phyloP scores from a whole-genome alignment of 2,329 filamentous ascomycete genomes.

The Hypoxylon sp. region DNA sequence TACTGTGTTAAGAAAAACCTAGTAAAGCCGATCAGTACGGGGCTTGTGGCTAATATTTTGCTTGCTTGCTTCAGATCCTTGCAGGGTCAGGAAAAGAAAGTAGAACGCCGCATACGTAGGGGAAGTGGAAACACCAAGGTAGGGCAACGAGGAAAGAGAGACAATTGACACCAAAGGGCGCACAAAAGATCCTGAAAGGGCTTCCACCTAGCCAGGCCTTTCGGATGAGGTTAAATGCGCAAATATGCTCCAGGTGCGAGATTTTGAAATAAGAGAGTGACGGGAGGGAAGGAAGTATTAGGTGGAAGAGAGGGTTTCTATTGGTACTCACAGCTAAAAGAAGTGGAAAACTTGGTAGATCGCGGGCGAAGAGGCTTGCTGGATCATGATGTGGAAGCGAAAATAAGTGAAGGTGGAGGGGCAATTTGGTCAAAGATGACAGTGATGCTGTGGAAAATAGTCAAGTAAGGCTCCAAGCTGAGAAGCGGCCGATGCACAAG shows the following conservation, averaged over 20 bases:
- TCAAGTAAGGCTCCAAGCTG: slow-evolving; percentile 7
- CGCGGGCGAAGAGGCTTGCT: slow-evolving; percentile 37
- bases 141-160: not conserved
- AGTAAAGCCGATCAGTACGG: not conserved
- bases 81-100: not conserved
- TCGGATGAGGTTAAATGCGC: slow-evolving; percentile 15
- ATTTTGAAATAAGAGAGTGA: not conserved
- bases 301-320: not conserved
- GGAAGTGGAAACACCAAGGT: not conserved
- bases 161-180: not conserved
- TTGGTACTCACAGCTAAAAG: slow-evolving; percentile 46
- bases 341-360: slow-evolving; percentile 40
- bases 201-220: slow-evolving; percentile 3
- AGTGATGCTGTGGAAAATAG: slow-evolving; percentile 19
- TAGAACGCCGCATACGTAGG: not conserved
- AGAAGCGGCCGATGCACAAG: slow-evolving; percentile 7
- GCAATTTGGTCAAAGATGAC: slow-evolving; percentile 10
- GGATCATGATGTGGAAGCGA: slow-evolving; percentile 47
- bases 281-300: not conserved
- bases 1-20: slow-evolving; percentile 7
- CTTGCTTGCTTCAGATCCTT: not conserved
- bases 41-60: not conserved
- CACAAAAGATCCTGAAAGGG: not conserved
- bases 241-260: not conserved
- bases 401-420: slow-evolving; percentile 21